Evolutionary conservation across 352 stramenopile species (phyloP), one percentile per base, ranked within the genome.

Genomic region (Phytophthora podocarpi): DNA sequence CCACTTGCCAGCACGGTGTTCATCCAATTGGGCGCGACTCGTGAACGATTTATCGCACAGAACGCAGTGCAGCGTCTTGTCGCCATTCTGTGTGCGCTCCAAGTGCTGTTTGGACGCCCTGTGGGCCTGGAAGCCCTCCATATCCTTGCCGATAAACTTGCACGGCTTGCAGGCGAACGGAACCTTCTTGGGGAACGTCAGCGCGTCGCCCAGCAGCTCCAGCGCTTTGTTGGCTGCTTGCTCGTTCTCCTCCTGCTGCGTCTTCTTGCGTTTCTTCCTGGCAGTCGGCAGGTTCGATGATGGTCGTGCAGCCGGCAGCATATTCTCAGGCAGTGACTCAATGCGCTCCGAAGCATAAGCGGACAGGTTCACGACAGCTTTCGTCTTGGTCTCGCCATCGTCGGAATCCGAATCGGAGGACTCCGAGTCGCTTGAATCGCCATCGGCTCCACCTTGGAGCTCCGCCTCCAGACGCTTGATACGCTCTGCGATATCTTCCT

Each of bases 121-220:
- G 37, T 95, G 86, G 36, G 69, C 64, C 41, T 88, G 48, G 24
- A 93, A 91, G 2, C 86, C 75, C 7, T 74, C 77, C 50, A 95
- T 41, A 53, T 92, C 61, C 36, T 79, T 78, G n/a, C 86, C 86
- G 6, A 95, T 74, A 40, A 93, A 95, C 18, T 64, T 75, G 52
- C 86, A 95, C 10, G 75, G 76, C 63, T 92, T 92, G 68, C 86
- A 95, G 18, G 82, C 82, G 61, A 95, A 93, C 51, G 86, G 86
- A 16, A 92, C 79, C 52, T 83, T 89, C 70, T 89, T 90, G 34
- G 78, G 78, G 64, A 81, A 80, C 35, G 80, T 70, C 21, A 91
- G 45, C 26, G 70, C 69, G 39, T 89, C 74, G 13, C 84, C 28
- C 9, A 90, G 48, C 16, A 74, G 45, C 51, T 72, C 64, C 20